Evolutionary conservation across 148 eudicot species (phyloP), one percentile per base, ranked within the genome.

Genomic region (Rhododendron kiyosumense): DNA sequence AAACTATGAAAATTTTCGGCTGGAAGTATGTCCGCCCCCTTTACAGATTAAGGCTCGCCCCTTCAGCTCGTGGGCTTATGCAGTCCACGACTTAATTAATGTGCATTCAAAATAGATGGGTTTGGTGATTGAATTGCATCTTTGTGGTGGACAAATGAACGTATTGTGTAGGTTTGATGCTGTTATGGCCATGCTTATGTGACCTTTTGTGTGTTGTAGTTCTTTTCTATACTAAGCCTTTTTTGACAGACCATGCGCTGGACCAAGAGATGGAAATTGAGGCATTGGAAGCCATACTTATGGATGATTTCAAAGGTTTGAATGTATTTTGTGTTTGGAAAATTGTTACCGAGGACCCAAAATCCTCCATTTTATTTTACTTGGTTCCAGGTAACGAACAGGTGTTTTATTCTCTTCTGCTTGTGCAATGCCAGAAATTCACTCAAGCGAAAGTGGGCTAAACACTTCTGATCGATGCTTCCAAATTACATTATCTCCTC

Each of bases 261-360:
- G 97, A 93, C 85, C 97, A 96, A 88, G 99, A 93, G 91, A 95
- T 95, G 98, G 99, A 96, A 90, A 92, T 96, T 22, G 97, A 94
- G 86, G 99, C 98, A n/a, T 87, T 96, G 71, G 90, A 95, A 76
- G 98, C 99, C 79, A 95, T 96, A 84, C 96, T 96, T 65, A 88
- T 88, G 93, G 98, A 94, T 88, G 98, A 96, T 7, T 94, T 95
- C 78, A 90, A 90, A 93, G 99, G 99, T 95, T 65, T 87, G 86
- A 54, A 24, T 67, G 59, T 4, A n/a, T 63, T 69, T n/a, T 79
- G 52, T 20, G 12, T 52, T 57, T 17, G 28, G 38, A 57, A 34
- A 65, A 30, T 7, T 54, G 38, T 26, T 86, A 15, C 32, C 0
- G 57, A 81, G 51, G 79, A 57, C 34, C 78, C 14, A 18, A 5